Evolutionary conservation across 164 flowering plant genomes (phyloP).

Genomic region (Aristolochia fimbriata): DNA sequence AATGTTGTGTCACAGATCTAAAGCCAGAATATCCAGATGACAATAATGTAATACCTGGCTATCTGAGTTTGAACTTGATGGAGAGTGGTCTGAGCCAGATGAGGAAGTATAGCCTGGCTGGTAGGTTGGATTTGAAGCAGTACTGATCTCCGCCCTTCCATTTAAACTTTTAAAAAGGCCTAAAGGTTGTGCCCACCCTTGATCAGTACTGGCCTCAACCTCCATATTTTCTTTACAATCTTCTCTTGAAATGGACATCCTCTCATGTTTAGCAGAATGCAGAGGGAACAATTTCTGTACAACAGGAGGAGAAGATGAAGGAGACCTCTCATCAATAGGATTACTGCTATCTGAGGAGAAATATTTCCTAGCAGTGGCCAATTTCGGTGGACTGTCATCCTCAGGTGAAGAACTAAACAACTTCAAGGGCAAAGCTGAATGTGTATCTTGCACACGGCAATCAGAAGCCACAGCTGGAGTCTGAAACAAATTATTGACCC

Average conservation of each 20-base stretch:
- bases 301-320: slow-evolving; percentile 68
- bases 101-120: slow-evolving; percentile 66
- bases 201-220: slow-evolving; percentile 26
- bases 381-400: slow-evolving; percentile 45
- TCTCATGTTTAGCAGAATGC: slow-evolving; percentile 37
- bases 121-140: slow-evolving; percentile 39
- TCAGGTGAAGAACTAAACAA: slow-evolving; percentile 69
- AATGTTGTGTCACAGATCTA: background rate
- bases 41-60: slow-evolving; percentile 38
- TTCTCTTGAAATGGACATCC: slow-evolving; percentile 24
- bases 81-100: slow-evolving; percentile 83
- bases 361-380: slow-evolving; percentile 48
- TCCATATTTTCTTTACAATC: slow-evolving; percentile 14
- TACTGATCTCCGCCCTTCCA: slow-evolving; percentile 25
- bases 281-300: slow-evolving; percentile 62
- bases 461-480: slow-evolving; percentile 54
- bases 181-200: slow-evolving; percentile 35
- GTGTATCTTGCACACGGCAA: slow-evolving; percentile 32
- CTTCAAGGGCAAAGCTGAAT: slow-evolving; percentile 47
- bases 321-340: slow-evolving; percentile 67
- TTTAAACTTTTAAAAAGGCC: slow-evolving; percentile 47
- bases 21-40: background rate
- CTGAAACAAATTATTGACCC: slow-evolving; percentile 40
- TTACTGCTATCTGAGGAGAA: slow-evolving; percentile 84
- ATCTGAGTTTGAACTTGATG: slow-evolving; percentile 70